Base-by-base conservation (phyloP, 805 yeast genomes). In the Wickerhamomyces bisporus region DNA sequence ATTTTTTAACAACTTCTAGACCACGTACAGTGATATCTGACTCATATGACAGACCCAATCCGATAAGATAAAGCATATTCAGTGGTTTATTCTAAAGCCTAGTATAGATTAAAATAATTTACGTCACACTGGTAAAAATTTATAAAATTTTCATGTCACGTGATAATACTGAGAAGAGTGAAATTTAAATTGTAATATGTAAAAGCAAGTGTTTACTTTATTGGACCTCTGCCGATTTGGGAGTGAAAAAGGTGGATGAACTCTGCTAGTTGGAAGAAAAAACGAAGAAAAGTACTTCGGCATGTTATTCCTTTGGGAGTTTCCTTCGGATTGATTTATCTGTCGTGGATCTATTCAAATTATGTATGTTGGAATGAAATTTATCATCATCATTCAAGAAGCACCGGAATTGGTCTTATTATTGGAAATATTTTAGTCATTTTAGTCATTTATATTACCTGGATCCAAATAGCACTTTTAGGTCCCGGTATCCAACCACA, bases 1-100 rank as follows among this genome's bases (percentile, higher is more conserved):
- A 88, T 58, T 71, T 75, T 53, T 74, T 81, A 39, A 93, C 88
- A 3, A 81, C 75, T 53, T 91, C 88, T 21, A 93, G 70, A 2
- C 98, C 98, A 51, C 97, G 81, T 13, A 91, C 96, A 1, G 98
- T 89, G 55, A 91, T 88, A 58, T 91, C 98, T 13, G 81, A 68
- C 49, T 79, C 93, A 55, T 88, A 80, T 4, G 96, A 86, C 33
- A 91, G 74, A 4, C 98, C 98, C 39, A 91, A 68, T 12, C 98
- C 98, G 41, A 91, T 78, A 44, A 91, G 73, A 59, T 91, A 93
- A 32, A 91, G 69, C 98, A 93, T 91, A 36, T 39, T 56, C 14
- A 21, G 10, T 21, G 24, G 24, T n/a, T n/a, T n/a, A n/a, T n/a
- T n/a, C n/a, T n/a, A n/a, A n/a, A n/a, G n/a, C n/a, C n/a, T n/a